Base-by-base conservation (phyloP, 2,329 filamentous ascomycete species). In the Claviceps purpurea region DNA sequence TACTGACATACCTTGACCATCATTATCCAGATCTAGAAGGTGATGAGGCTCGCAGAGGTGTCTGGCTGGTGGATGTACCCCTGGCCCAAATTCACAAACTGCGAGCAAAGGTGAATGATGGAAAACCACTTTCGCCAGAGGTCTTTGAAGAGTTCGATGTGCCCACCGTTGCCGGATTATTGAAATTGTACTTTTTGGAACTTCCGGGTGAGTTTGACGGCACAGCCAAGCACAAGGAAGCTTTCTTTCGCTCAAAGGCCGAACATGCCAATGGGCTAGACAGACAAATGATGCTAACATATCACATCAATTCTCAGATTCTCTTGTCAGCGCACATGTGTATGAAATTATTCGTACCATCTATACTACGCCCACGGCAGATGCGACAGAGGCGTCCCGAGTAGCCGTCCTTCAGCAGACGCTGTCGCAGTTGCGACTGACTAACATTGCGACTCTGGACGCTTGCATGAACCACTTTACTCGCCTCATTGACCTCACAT, bases 331-430 rank as follows among this genome's bases (percentile, higher is more conserved):
- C 52, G 95, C 89, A 42, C 91, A 97, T 66, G 89, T 98, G 54
- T 98, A 98, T 68, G 94, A 98, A 71, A 97, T 98, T 64, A 84
- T 98, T 65, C 90, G 95, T 71, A 97, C 89, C 2, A 94, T 98
- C 58, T 98, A 98, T 73, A 84, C 82, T 47, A 89, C 87, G 14
- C 84, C 89, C 13, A 77, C 85, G 47, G 78, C 85, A 43, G 88
- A 95, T 53, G 78, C 81, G 16, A 82, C 83, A 3, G 87, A 95
- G 60, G 77, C 82, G 50, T 83, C 87, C 13, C 86, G 93, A 50
- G 79, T 98, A 57, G 85, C 89, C 51, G 89, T 97, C 55, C 79
- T 98, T 38, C 93, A 98, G 68, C 95, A 93, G 61, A 97, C 93
- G 0, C 83, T 98, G 52, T 91, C 90, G 41, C 90, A 97, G 67